Conservation (phyloP, 2,329 filamentous ascomycete genomes). For the Ophiocordyceps camponoti-rufipedis region DNA sequence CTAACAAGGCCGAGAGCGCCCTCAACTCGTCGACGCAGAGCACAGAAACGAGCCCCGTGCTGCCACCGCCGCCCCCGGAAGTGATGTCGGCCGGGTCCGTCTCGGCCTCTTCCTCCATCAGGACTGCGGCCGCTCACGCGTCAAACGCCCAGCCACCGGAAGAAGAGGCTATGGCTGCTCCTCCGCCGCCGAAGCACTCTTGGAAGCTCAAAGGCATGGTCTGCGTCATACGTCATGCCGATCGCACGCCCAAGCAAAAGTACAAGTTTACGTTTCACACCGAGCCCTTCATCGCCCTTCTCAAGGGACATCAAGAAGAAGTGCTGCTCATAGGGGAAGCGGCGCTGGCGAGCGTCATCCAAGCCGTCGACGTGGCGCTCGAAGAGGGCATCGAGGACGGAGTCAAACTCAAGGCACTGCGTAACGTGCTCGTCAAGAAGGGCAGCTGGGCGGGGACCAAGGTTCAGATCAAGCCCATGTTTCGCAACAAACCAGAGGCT, state of each 20-base stretch:
- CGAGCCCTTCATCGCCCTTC: conserved; percentile 81
- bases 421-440: conserved; percentile 81
- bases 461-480: conserved; percentile 99
- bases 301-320: conserved; percentile 92
- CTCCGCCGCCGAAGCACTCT: conserved; percentile 67
- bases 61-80: conserved; percentile 15
- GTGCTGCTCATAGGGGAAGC: conserved; percentile 85
- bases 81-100: conserved; percentile 8
- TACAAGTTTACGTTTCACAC: conserved; percentile 99
- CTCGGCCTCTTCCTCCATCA: conserved; percentile 19
- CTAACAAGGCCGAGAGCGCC: conserved; percentile 14
- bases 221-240: conserved; percentile 87
- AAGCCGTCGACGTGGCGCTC: conserved; percentile 70
- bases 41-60: conserved; percentile 15
- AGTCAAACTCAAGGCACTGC: conserved; percentile 68
- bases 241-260: conserved; percentile 95
- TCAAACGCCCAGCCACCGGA: conserved; percentile 4
- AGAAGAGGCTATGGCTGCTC: conserved; percentile 29
- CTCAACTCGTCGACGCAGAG: conserved; percentile 16
- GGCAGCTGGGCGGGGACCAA: conserved; percentile 90
- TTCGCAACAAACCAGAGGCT: conserved; percentile 67
- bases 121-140: conserved; percentile 12
- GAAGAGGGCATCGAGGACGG: conserved; percentile 66
- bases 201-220: conserved; percentile 99
- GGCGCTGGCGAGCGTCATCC: conserved; percentile 71